These are phyloP conservation scores for Ormosia emarginata DNA, from an alignment of 306 rosid genomes.

Conservation along the genomic window DNA sequence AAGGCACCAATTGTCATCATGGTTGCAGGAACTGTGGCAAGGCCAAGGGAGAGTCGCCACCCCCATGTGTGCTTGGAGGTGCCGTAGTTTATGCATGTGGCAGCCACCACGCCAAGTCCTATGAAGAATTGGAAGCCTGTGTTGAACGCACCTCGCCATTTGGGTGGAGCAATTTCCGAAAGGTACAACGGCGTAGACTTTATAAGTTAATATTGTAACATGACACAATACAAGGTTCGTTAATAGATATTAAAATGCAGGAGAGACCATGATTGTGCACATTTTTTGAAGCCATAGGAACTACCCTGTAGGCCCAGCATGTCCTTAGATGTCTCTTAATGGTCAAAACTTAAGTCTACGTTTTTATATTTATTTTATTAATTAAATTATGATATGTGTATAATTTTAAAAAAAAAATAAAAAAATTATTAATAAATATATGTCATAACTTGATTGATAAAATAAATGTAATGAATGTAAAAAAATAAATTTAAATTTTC, in stretches of 20 bases:
- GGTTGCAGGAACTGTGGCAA: constrained; percentile 43
- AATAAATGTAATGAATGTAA: too few relatives aligned
- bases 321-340: too few relatives aligned
- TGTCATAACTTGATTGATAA: too few relatives aligned
- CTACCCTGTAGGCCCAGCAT: too few relatives aligned
- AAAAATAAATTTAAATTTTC: too few relatives aligned
- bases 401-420: too few relatives aligned
- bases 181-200: constrained; percentile 68
- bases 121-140: constrained; percentile 66
- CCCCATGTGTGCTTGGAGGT: constrained; percentile 48
- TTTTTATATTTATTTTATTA: too few relatives aligned
- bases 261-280: too few relatives aligned
- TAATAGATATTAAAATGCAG: neutral
- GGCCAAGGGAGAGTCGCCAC: constrained; percentile 66
- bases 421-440: too few relatives aligned
- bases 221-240: neutral
- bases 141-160: constrained; percentile 73
- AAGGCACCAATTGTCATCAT: constrained; percentile 46
- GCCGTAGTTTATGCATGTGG: constrained; percentile 48
- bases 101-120: constrained; percentile 47
- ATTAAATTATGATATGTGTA: too few relatives aligned
- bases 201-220: neutral
- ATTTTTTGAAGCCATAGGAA: too few relatives aligned
- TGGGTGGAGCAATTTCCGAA: constrained; percentile 68
- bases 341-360: too few relatives aligned